phyloP scores from a whole-genome alignment of 805 yeast genomes.

The Ogataea trehaloabstinens region DNA sequence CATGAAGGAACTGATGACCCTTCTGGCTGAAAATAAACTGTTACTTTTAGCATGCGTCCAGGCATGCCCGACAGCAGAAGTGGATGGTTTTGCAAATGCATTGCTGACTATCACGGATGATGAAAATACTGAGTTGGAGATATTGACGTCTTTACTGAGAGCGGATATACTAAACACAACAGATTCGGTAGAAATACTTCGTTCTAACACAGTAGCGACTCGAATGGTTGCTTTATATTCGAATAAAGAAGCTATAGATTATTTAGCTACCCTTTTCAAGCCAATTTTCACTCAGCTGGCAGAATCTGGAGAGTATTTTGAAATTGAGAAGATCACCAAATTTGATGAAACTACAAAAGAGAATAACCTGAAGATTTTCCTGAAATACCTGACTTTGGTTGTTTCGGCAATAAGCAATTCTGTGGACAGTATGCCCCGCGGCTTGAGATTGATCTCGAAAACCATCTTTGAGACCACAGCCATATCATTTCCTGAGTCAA shows the following conservation, averaged over 20 bases:
- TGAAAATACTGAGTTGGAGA: slow-evolving; percentile 34
- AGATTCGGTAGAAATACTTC: slow-evolving; percentile 67
- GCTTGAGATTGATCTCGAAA: slow-evolving; percentile 68
- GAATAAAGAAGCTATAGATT: slow-evolving; percentile 60
- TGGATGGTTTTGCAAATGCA: slow-evolving; percentile 68
- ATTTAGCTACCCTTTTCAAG: slow-evolving; percentile 49
- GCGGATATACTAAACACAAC: slow-evolving; percentile 62
- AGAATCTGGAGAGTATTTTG: slow-evolving; percentile 51
- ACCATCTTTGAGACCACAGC: slow-evolving; percentile 58
- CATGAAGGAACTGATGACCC: slow-evolving; percentile 12
- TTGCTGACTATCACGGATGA: slow-evolving; percentile 53
- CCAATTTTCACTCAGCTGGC: slow-evolving; percentile 57
- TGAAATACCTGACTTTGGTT: slow-evolving; percentile 52
- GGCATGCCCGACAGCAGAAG: slow-evolving; percentile 65
- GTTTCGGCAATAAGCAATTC: slow-evolving; percentile 61
- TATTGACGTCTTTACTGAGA: slow-evolving; percentile 54
- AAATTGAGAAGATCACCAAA: slow-evolving; percentile 51
- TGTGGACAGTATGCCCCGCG: slow-evolving; percentile 59
- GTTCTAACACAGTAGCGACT: slow-evolving; percentile 82
- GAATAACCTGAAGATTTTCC: slow-evolving; percentile 46
- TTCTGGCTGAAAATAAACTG: slow-evolving; percentile 33
- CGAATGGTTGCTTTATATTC: slow-evolving; percentile 71
- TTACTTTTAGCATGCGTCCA: slow-evolving; percentile 53
- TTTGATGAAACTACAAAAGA: slow-evolving; percentile 35
- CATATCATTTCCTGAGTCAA: slow-evolving; percentile 63